Base-by-base conservation (phyloP, 2,329 filamentous ascomycete genomes). In the Aspergillus cejpii region DNA sequence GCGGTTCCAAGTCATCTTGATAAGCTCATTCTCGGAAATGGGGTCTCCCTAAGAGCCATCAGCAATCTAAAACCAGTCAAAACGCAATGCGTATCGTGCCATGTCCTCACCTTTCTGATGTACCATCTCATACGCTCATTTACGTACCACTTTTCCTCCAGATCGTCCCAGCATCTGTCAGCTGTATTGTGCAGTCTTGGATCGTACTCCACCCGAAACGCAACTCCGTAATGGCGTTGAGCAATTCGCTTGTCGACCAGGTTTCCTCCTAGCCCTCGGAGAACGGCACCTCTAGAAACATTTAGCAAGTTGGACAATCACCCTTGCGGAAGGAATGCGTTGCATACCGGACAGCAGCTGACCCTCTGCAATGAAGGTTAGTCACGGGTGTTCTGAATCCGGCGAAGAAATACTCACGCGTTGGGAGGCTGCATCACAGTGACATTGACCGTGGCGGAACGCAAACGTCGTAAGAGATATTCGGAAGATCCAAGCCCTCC, bases 401-500 rank as follows among this genome's bases (percentile, higher is more conserved):
- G 14, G 1, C 5, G 1, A 3, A 19, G 26, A 1, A 26, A 3
- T 6, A 52, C 57, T 54, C 48, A 61, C 58, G 58, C 51, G 34
- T 62, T 51, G 1, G 39, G 49, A 1, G 60, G 61, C 23, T 69
- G 67, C 15, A 69, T 57, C 5, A 70, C 54, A 21, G 57, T 49
- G 2, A 65, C 56, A 1, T 44, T 44, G 0, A 54, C 48, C 7
- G 62, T 51, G 5, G 50, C 45, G 4, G 44, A 42, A 14, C 61
- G 38, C 5, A 70, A 42, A 2, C 55, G 54, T 6, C 51, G 47
- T 38, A 57, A 62, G 6, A 71, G 62, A 45, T 67, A 70, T 12
- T 59, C 57, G 2, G 60, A 69, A 3, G 56, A 48, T 1, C 68
- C 68, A 26, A 70, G 66, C 0, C 68, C 68, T 1, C 67, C 67